Percentiles rank a stretch among this genome's conserved stretches.
Conservation (phyloP, 345 rosid genomes). For the Gossypium sturtianum region DNA sequence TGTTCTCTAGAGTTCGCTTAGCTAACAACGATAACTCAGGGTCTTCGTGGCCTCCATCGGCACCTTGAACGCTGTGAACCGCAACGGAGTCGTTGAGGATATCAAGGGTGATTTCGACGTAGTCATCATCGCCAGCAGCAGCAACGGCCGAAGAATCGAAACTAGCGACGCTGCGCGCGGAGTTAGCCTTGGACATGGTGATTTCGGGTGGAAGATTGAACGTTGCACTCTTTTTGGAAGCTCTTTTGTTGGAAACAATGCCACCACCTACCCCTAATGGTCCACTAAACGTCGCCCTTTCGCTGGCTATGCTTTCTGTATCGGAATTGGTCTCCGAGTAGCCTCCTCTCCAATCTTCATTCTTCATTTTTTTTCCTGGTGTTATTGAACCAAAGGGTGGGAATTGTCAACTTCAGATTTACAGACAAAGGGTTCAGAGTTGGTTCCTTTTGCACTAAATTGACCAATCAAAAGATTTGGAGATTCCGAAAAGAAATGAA, state of each 20-base stretch:
- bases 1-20: conserved; percentile 56
- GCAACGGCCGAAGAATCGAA: not conserved
- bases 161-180: conserved; percentile 15
- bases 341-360: conserved; percentile 34
- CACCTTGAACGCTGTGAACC: conserved; percentile 79
- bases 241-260: not conserved
- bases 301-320: conserved; percentile 58
- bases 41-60: conserved; percentile 46
- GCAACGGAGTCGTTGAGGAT: conserved; percentile 72
- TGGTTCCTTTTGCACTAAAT: not conserved
- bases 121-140: conserved; percentile 27
- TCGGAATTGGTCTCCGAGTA: conserved; percentile 58
- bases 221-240: conserved; percentile 75
- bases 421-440: not conserved
- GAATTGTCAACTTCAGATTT: not conserved
- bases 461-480: not conserved
- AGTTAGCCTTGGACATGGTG: conserved; percentile 14
- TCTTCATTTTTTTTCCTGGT: conserved; percentile 22
- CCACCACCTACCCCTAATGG: conserved; percentile 27
- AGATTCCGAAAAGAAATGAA: not conserved
- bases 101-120: conserved; percentile 84
- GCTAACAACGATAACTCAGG: conserved; percentile 66
- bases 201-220: conserved; percentile 51
- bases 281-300: conserved; percentile 60
- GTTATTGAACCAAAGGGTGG: not conserved